These are phyloP conservation scores for Phyllosticta capitalensis DNA, from an alignment of 2,329 filamentous ascomycete species.

Conservation along the genomic window DNA sequence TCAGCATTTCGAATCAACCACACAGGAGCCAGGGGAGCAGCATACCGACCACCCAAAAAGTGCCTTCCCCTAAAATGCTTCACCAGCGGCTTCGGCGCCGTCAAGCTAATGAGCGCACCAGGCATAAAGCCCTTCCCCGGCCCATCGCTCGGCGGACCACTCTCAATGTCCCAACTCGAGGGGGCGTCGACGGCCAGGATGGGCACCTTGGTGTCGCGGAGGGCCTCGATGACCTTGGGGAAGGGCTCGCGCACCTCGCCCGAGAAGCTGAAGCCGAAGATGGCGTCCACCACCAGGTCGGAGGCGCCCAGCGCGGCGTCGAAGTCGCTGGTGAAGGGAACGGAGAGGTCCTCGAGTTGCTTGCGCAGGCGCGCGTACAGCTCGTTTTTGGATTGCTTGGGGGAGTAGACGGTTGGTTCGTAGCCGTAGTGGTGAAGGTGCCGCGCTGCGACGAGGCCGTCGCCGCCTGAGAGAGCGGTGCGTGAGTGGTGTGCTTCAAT, in stretches of 20 bases:
- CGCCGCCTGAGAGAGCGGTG: conserved; percentile 58
- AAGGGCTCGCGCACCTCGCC: conserved; percentile 93
- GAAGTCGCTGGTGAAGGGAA: conserved; percentile 83
- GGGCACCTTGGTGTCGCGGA: conserved; percentile 63
- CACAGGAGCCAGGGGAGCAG: background rate
- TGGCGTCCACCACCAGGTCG: conserved; percentile 82
- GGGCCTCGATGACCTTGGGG: conserved; percentile 64
- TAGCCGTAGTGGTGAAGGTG: conserved; percentile 92
- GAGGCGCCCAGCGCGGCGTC: conserved; percentile 52
- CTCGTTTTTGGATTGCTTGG: conserved; percentile 83
- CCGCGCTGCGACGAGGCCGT: conserved; percentile 87
- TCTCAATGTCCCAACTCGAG: conserved; percentile 88
- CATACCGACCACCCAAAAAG: conserved; percentile 77
- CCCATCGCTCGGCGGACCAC: conserved; percentile 67
- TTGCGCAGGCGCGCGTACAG: conserved; percentile 80
- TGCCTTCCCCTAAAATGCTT: conserved; percentile 78
- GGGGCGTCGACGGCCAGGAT: conserved; percentile 88
- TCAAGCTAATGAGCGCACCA: conserved; percentile 71
- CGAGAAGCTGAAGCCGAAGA: conserved; percentile 93
- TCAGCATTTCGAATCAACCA: conserved; percentile 10
- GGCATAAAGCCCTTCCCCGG: conserved; percentile 76
- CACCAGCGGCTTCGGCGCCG: conserved; percentile 84
- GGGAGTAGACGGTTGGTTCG: conserved; percentile 79
- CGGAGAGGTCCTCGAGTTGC: conserved; percentile 71
- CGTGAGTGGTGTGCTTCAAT: background rate